Evolutionary conservation across 768 basidiomycete genomes (phyloP), one percentile per base, ranked within the genome.

Genomic region (Amanita fuliginea): DNA sequence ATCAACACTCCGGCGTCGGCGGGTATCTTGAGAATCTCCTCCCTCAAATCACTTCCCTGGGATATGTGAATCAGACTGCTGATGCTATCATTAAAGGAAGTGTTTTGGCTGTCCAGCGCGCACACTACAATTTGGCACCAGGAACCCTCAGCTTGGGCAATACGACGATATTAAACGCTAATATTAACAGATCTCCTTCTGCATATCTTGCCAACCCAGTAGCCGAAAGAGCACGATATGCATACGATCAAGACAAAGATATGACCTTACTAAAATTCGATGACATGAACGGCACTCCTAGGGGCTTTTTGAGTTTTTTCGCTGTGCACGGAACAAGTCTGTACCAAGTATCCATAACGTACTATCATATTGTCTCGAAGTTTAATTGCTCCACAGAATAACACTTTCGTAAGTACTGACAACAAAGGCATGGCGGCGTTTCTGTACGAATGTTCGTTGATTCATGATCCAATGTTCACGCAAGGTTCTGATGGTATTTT

Each of bases 361-460:
- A 16, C 26, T 32, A 11, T 14, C 30, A 33, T n/a, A 7, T 24
- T 16, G 14, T 3, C 18, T 21, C 4, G 6, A 43, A 10, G 42
- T 14, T 50, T n/a, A 35, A 24, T 18, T 16, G 11, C 10, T 34
- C 24, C 30, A 3, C 54, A 87, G 83, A 90, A 89, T 59, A 89
- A 87, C 54, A 87, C 86, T 0, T 67, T 88, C n/a, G 75, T 89
- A 26, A 87, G 84, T 61, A 64, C 74, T 3, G 87, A 89, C 63
- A 89, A 89, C 68, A 89, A 90, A 61, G 87, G 87, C 35, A 87
- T 89, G 84, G 85, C 86, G 3, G 85, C 85, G 6, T 82, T 76
- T 61, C 60, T 88, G 14, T 90, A 86, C 53, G 87, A 89, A 71
- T 66, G 82, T 83, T 51, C 44, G 73, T 49, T 47, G 32, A 14